Evolutionary conservation across 768 basidiomycete genomes (phyloP).

Genomic region (Tylopilus subfusipes): DNA sequence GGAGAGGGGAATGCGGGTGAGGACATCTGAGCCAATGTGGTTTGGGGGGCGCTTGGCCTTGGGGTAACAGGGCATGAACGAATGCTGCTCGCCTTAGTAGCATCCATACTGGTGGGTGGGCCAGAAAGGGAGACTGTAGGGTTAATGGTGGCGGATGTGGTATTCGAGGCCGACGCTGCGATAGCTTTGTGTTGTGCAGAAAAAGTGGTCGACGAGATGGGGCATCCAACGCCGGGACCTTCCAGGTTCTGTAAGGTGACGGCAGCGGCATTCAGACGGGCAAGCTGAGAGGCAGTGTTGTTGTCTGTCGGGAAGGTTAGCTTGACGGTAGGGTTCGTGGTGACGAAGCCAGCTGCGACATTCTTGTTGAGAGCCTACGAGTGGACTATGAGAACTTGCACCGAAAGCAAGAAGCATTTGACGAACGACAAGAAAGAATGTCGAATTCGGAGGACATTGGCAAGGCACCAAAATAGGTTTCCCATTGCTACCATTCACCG

Average conservation of each 20-base stretch:
- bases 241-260: constrained; percentile 73
- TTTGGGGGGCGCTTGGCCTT: neutral
- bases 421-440: constrained; percentile 48
- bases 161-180: constrained; percentile 10
- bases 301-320: constrained; percentile 63
- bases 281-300: constrained; percentile 47
- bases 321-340: constrained; percentile 59
- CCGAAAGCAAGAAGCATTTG: neutral
- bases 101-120: neutral
- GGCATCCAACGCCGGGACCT: constrained; percentile 67
- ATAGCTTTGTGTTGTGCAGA: constrained; percentile 34
- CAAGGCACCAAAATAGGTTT: constrained; percentile 60
- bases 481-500: constrained; percentile 53
- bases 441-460: constrained; percentile 56
- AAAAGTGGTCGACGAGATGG: constrained; percentile 62
- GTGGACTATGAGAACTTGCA: neutral
- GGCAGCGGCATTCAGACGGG: constrained; percentile 56
- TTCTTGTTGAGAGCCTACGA: constrained; percentile 46
- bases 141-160: neutral
- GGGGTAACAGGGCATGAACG: neutral
- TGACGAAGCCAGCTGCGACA: constrained; percentile 56
- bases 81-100: neutral
- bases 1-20: neutral
- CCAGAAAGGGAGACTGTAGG: neutral
- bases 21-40: neutral